These are phyloP conservation scores for Claviceps pazoutovae DNA, from an alignment of 2,329 filamentous ascomycete genomes.

Conservation along the genomic window DNA sequence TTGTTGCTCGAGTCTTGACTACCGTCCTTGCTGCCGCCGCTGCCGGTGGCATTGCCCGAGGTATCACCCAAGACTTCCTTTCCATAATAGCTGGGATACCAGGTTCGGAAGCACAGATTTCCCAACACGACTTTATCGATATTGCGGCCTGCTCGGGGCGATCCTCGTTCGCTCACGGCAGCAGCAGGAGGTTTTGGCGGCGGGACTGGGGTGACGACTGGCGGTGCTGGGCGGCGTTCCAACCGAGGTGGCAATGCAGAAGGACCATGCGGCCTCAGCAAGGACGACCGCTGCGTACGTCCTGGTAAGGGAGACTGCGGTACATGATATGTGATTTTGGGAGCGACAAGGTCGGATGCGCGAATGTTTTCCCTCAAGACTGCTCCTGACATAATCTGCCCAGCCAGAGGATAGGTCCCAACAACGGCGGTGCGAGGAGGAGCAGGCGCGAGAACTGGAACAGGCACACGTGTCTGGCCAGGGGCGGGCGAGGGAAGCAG, in stretches of 20 bases:
- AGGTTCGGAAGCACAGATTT: conserved; percentile 69
- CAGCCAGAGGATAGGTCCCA: not conserved
- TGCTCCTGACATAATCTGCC: conserved; percentile 3
- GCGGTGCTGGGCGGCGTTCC: conserved; percentile 14
- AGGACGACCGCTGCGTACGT: conserved; percentile 14
- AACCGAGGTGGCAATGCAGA: conserved; percentile 17
- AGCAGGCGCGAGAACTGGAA: not conserved
- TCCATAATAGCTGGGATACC: conserved; percentile 85
- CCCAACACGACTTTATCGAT: conserved; percentile 80
- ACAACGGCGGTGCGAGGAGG: conserved; percentile 1
- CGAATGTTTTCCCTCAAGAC: conserved; percentile 14
- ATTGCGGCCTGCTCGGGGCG: conserved; percentile 49
- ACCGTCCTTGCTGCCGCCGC: conserved; percentile 14
- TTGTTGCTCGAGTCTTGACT: conserved; percentile 16
- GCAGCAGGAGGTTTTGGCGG: conserved; percentile 21
- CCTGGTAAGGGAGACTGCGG: conserved; percentile 18
- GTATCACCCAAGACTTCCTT: conserved; percentile 51
- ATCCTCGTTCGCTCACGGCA: conserved; percentile 17
- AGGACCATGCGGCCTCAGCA: conserved; percentile 22
- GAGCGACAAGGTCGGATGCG: conserved; percentile 23
- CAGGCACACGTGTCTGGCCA: conserved; percentile 1
- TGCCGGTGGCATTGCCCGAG: conserved; percentile 16
- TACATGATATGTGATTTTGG: conserved; percentile 27
- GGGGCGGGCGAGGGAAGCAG: not conserved
- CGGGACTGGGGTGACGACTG: conserved; percentile 19